These are phyloP conservation scores for Tripidium arundinaceum DNA, from an alignment of 202 grass and related monocot species.

Conservation along the genomic window DNA sequence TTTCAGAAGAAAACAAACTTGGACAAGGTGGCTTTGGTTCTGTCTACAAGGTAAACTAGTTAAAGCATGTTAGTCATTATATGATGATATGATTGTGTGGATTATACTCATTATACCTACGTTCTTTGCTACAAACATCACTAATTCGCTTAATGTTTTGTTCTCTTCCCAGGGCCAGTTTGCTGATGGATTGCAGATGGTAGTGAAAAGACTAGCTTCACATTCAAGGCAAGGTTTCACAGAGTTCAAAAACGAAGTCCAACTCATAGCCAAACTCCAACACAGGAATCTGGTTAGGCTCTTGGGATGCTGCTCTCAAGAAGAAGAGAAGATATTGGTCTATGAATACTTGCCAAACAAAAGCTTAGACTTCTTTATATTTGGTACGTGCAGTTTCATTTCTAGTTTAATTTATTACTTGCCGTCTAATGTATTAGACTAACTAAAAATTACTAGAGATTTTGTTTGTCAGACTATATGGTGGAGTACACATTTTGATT, in stretches of 20 bases:
- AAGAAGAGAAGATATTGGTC: constrained; percentile 45
- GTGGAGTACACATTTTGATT: not conserved
- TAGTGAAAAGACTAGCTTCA: constrained; percentile 51
- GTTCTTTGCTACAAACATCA: no score
- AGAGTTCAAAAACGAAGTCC: constrained; percentile 63
- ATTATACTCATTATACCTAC: not conserved
- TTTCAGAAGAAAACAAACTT: constrained; percentile 49
- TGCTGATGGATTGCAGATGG: constrained; percentile 25
- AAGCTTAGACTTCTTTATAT: constrained; percentile 56
- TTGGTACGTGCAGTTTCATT: constrained; percentile 27
- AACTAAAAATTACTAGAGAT: not conserved
- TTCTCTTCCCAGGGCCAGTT: constrained; percentile 35
- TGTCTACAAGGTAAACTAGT: constrained; percentile 46
- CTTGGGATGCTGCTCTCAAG: constrained; percentile 53
- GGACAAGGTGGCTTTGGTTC: constrained; percentile 50
- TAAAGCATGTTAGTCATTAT: no score
- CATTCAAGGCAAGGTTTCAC: constrained; percentile 52
- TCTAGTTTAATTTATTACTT: not conserved
- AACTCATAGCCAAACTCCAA: constrained; percentile 60
- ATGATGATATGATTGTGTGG: no score
- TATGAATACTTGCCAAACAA: constrained; percentile 66
- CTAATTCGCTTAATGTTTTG: not conserved
- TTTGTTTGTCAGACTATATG: not conserved
- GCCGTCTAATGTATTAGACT: no score
- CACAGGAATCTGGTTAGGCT: constrained; percentile 55